A percentile compares a stretch with the other conserved stretches of the same genome.
Evolutionary conservation across 2,329 filamentous ascomycete species (phyloP).

Genomic region (Alternaria gaisen): DNA sequence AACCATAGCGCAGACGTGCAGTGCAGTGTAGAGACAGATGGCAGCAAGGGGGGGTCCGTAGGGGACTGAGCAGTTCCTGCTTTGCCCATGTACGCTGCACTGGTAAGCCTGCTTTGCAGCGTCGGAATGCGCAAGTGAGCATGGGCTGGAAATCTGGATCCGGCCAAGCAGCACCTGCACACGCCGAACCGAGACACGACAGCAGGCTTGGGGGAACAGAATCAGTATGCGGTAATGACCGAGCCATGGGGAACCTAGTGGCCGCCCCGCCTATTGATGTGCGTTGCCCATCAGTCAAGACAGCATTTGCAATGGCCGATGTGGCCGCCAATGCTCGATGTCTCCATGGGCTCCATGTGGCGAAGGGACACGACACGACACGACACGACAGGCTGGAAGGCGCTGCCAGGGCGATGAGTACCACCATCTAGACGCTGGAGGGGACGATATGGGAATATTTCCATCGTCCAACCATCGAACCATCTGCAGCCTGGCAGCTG

Average conservation of each 20-base stretch:
- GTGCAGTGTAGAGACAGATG: neutral
- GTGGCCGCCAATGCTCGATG: neutral
- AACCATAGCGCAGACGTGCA: slow-evolving; percentile 9
- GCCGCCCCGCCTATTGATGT: neutral
- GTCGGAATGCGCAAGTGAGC: slow-evolving; percentile 8
- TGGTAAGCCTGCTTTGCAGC: slow-evolving; percentile 19
- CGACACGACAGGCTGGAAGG: neutral
- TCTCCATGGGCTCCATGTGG: neutral
- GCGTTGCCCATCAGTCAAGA: slow-evolving; percentile 1
- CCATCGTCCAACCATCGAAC: neutral
- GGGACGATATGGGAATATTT: too few relatives aligned
- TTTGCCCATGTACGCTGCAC: slow-evolving; percentile 10
- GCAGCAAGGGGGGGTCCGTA: neutral
- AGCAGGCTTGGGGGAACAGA: slow-evolving; percentile 10
- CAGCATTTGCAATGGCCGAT: neutral
- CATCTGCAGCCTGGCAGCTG: neutral
- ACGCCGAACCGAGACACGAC: slow-evolving; percentile 22
- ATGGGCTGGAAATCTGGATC: slow-evolving; percentile 15
- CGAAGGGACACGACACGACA: neutral
- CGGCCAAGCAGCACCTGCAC: slow-evolving; percentile 17
- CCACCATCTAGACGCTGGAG: neutral
- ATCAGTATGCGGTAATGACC: slow-evolving; percentile 22
- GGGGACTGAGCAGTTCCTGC: slow-evolving; percentile 11
- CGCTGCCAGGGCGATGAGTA: neutral
- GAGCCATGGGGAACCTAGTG: slow-evolving; percentile 5